A percentile compares a stretch with the other conserved stretches of the same genome.
phyloP scores from a whole-genome alignment of 495 filamentous ascomycete species.

The Xylona heveae region DNA sequence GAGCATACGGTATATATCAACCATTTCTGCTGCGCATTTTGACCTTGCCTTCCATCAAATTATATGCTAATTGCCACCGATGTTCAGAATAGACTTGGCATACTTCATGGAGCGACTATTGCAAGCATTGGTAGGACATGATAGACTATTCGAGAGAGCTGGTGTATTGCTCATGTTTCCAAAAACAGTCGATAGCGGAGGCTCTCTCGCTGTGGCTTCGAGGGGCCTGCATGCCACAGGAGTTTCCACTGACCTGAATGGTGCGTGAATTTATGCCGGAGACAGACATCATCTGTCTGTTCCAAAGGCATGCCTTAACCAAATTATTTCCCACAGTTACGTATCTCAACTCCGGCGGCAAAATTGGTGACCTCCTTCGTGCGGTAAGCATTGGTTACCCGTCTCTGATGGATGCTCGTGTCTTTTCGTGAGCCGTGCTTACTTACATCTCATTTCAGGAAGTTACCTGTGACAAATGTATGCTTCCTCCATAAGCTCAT shows the following conservation, averaged over 20 bases:
- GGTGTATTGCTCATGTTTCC: background rate
- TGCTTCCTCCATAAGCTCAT: conserved; percentile 5
- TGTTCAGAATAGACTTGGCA: conserved; percentile 62
- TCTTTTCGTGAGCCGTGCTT: conserved; percentile 13
- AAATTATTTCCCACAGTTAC: too few species aligned
- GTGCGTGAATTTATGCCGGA: conserved; percentile 19
- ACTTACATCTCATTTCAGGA: conserved; percentile 17
- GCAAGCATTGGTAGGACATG: conserved; percentile 53
- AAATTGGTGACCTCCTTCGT: conserved; percentile 52
- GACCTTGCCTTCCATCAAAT: background rate
- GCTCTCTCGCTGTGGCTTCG: conserved; percentile 83
- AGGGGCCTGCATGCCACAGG: conserved; percentile 73
- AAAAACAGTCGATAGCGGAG: conserved; percentile 77
- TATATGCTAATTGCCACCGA: conserved; percentile 4
- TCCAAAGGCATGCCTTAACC: too few species aligned
- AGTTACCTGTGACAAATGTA: conserved; percentile 74
- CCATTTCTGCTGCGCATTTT: background rate
- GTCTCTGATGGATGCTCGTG: too few species aligned
- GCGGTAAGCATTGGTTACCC: too few species aligned
- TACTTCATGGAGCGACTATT: conserved; percentile 86
- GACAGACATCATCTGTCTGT: background rate
- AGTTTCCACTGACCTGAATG: conserved; percentile 81
- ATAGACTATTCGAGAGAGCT: background rate
- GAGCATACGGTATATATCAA: conserved; percentile 54
- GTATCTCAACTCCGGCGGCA: conserved; percentile 68